These are phyloP conservation scores for Graphium sp. DNA, from an alignment of 2,329 filamentous ascomycete genomes.

Conservation along the genomic window DNA sequence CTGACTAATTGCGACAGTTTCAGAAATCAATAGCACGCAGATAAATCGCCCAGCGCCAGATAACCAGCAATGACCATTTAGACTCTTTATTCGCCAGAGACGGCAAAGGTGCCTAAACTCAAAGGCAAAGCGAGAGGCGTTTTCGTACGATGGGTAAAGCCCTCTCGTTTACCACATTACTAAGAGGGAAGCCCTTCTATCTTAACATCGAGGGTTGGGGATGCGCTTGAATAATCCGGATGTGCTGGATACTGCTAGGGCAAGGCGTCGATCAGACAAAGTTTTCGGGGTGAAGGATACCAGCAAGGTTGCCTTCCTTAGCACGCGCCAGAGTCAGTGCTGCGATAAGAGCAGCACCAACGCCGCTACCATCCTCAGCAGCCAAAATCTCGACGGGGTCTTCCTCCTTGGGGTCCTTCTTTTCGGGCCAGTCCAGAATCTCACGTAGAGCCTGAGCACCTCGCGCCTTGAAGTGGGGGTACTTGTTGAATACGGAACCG, in stretches of 20 bases:
- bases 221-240: no score
- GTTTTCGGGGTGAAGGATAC: slow-evolving; percentile 49
- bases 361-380: slow-evolving; percentile 78
- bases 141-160: slow-evolving; percentile 2
- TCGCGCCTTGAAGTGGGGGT: slow-evolving; percentile 91
- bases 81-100: no score
- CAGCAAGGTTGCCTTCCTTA: slow-evolving; percentile 43
- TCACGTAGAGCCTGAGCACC: slow-evolving; percentile 81
- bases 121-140: no score
- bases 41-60: no score
- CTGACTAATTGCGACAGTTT: no score
- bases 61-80: no score
- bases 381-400: slow-evolving; percentile 78
- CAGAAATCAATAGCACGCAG: no score
- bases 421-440: slow-evolving; percentile 80
- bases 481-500: slow-evolving; percentile 97
- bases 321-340: slow-evolving; percentile 50
- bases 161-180: slow-evolving; percentile 2
- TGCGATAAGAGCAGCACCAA: slow-evolving; percentile 82
- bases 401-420: slow-evolving; percentile 46
- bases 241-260: neutral
- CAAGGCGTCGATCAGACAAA: slow-evolving; percentile 14
- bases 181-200: neutral
- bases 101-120: no score
- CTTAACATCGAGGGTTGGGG: no score